These are phyloP conservation scores for Apiotrichum siamense DNA, from an alignment of 1,284 basidiomycete genomes.

Conservation along the genomic window DNA sequence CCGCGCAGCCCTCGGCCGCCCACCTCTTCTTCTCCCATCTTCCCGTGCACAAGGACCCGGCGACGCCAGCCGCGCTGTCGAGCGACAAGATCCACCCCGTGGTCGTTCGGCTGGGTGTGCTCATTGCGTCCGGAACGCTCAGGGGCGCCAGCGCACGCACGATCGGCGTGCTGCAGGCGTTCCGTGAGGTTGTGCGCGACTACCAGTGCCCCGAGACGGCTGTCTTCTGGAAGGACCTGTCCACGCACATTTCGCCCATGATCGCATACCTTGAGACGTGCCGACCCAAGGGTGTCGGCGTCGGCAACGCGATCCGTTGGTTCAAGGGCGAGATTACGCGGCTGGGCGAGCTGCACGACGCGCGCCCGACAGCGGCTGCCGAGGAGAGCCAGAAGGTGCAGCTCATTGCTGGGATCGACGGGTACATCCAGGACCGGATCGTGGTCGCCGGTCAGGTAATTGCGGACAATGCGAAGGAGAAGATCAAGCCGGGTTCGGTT, in stretches of 20 bases:
- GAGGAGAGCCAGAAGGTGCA: constrained; percentile 87
- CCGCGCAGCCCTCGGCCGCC: constrained; percentile 15
- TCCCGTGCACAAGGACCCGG: constrained; percentile 49
- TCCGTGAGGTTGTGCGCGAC: constrained; percentile 48
- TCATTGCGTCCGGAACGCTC: constrained; percentile 39
- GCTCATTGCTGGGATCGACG: constrained; percentile 79
- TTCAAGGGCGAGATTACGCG: constrained; percentile 93
- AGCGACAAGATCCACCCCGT: constrained; percentile 40
- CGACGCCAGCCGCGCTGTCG: constrained; percentile 28
- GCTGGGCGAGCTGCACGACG: constrained; percentile 67
- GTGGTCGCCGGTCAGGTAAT: constrained; percentile 91
- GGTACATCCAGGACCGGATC: constrained; percentile 90
- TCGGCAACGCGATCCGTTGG: constrained; percentile 54
- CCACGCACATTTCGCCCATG: constrained; percentile 45
- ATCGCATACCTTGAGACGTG: constrained; percentile 47
- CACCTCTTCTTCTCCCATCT: constrained; percentile 58
- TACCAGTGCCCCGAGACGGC: constrained; percentile 42
- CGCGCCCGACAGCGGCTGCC: constrained; percentile 74
- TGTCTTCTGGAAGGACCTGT: constrained; percentile 45
- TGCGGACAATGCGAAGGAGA: constrained; percentile 75
- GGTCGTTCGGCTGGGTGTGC: constrained; percentile 41
- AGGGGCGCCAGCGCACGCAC: constrained; percentile 50
- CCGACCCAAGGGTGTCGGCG: constrained; percentile 46
- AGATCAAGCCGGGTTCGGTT: constrained; percentile 89
- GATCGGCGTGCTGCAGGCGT: constrained; percentile 50